Percentiles rank a stretch among this genome's conserved stretches.
phyloP scores from a whole-genome alignment of 1,139 yeast genomes.

The Torulaspora globosa region DNA sequence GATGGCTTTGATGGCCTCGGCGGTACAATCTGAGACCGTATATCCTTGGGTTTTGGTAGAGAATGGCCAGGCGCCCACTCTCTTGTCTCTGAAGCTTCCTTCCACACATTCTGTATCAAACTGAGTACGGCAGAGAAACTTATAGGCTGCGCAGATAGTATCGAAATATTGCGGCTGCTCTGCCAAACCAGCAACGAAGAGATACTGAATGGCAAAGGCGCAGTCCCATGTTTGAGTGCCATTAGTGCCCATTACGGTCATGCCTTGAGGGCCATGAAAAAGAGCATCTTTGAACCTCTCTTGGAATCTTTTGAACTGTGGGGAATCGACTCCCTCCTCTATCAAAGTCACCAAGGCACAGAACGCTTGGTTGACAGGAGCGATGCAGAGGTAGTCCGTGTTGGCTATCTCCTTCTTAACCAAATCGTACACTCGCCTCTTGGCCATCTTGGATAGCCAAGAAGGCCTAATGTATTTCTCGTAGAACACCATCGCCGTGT shows the following conservation, averaged over 20 bases:
- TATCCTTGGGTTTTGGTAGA: constrained; percentile 95
- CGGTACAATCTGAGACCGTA: constrained; percentile 95
- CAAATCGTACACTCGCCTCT: constrained; percentile 54
- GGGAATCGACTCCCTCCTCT: constrained; percentile 69
- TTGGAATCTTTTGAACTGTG: constrained; percentile 52
- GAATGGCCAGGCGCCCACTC: constrained; percentile 97
- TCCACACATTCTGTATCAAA: constrained; percentile 74
- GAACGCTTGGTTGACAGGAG: constrained; percentile 90
- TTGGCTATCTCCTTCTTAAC: constrained; percentile 71
- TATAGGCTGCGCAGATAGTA: constrained; percentile 58
- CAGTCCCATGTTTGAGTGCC: constrained; percentile 98
- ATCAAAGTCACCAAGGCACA: constrained; percentile 64
- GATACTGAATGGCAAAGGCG: constrained; percentile 83
- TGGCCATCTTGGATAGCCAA: constrained; percentile 59
- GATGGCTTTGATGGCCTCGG: constrained; percentile 91
- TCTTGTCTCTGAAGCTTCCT: constrained; percentile 76
- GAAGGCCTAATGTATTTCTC: constrained; percentile 69
- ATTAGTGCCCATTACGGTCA: constrained; percentile 94
- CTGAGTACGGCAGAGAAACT: constrained; percentile 75
- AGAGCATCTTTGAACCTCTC: constrained; percentile 69
- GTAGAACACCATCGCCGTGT: constrained; percentile 56
- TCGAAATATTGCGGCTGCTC: constrained; percentile 63
- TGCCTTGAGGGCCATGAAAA: constrained; percentile 85
- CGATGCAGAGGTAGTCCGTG: constrained; percentile 80
- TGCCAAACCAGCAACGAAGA: constrained; percentile 74